These are phyloP conservation scores for Diutina pseudorugosa DNA, from an alignment of 1,139 yeast genomes.

Conservation along the genomic window DNA sequence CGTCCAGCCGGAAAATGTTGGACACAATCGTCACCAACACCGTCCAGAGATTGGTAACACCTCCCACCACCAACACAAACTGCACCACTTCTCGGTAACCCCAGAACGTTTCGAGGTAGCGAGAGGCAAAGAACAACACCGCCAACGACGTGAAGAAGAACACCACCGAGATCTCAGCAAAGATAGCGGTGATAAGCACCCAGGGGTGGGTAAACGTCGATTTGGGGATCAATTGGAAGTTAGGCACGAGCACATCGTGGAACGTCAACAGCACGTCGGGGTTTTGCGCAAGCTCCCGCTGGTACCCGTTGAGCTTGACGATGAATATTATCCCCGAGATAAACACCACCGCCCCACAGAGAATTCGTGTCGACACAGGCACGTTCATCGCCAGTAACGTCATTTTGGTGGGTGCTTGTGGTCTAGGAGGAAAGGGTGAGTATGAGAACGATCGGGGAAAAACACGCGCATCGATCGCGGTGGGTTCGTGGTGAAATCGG, in stretches of 20 bases:
- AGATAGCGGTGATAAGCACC: conserved; percentile 62
- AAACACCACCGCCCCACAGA: neutral
- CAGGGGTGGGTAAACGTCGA: conserved; percentile 55
- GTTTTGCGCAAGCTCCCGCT: neutral
- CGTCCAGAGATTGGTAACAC: conserved; percentile 46
- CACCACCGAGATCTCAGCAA: conserved; percentile 52
- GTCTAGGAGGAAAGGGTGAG: neutral
- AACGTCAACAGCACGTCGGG: conserved; percentile 1
- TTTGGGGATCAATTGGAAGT: conserved; percentile 59
- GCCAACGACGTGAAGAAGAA: conserved; percentile 36
- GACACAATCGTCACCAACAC: conserved; percentile 27
- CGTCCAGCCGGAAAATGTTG: conserved; percentile 26
- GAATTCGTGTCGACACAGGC: neutral
- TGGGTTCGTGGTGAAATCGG: too few relatives aligned
- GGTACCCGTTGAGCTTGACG: conserved; percentile 1
- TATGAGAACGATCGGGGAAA: neutral
- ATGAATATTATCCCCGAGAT: neutral
- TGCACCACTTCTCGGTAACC: conserved; percentile 47
- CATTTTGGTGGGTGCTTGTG: neutral
- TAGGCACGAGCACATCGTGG: conserved; percentile 38
- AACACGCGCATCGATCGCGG: neutral
- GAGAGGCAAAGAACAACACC: conserved; percentile 40
- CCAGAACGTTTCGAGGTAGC: conserved; percentile 43
- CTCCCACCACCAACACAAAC: conserved; percentile 45
- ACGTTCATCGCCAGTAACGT: neutral